phyloP scores from a whole-genome alignment of 2,329 filamentous ascomycete genomes.

The Trichoderma oligosporum region DNA sequence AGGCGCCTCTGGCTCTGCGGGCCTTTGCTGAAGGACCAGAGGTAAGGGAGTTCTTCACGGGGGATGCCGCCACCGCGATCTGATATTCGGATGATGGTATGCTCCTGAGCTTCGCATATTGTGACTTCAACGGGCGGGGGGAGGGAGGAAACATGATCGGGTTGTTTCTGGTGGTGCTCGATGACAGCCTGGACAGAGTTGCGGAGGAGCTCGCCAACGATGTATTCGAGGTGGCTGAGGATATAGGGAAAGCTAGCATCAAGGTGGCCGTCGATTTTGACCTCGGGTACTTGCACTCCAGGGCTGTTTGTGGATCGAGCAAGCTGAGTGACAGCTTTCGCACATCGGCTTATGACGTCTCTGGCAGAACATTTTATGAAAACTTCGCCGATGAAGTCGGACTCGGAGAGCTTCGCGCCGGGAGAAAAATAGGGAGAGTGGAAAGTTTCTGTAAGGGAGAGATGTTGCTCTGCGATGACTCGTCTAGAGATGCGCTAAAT shows the following conservation, averaged over 20 bases:
- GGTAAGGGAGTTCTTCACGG: constrained; percentile 75
- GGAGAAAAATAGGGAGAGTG: constrained; percentile 87
- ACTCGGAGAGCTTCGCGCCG: constrained; percentile 64
- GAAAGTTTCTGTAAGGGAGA: constrained; percentile 91
- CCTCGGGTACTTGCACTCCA: constrained; percentile 68
- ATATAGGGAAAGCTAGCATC: constrained; percentile 95
- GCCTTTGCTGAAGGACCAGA: constrained; percentile 97
- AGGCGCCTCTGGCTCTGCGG: constrained; percentile 72
- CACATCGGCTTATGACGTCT: constrained; percentile 83
- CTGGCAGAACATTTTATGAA: constrained; percentile 89
- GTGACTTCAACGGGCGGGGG: constrained; percentile 89
- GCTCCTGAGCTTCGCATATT: constrained; percentile 88
- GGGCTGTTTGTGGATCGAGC: constrained; percentile 71
- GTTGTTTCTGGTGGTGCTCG: constrained; percentile 54
- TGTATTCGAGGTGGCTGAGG: constrained; percentile 92
- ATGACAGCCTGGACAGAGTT: constrained; percentile 93
- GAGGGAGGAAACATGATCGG: constrained; percentile 38
- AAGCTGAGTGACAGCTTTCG: constrained; percentile 69
- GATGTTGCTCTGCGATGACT: constrained; percentile 95
- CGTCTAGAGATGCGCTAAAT: constrained; percentile 81
- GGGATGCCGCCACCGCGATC: constrained; percentile 93
- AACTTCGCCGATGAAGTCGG: constrained; percentile 92
- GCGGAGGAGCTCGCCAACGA: constrained; percentile 87
- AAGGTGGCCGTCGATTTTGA: constrained; percentile 79
- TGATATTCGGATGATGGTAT: constrained; percentile 93